Evolutionary conservation across 2,329 filamentous ascomycete species (phyloP).

Genomic region (Chrysoporthe puriensis): DNA sequence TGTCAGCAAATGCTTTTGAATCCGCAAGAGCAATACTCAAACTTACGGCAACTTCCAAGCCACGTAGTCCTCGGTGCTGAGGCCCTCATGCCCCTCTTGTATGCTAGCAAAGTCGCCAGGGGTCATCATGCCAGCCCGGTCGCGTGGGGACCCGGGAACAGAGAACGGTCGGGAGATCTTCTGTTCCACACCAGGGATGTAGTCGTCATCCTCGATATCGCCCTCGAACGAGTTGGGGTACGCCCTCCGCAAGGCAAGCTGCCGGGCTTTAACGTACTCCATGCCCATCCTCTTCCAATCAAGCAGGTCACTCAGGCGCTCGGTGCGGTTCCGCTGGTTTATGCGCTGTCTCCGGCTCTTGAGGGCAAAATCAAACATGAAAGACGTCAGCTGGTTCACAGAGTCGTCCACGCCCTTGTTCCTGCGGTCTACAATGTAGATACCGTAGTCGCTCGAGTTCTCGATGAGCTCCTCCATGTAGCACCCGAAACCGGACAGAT

Average conservation of each 20-base stretch:
- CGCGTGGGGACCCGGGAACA: constrained; percentile 88
- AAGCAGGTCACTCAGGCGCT: constrained; percentile 89
- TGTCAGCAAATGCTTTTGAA: background rate
- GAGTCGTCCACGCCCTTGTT: constrained; percentile 97
- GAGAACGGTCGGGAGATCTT: constrained; percentile 96
- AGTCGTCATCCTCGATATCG: constrained; percentile 77
- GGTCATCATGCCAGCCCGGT: constrained; percentile 97
- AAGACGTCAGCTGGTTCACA: constrained; percentile 88
- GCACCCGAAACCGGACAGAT: constrained; percentile 95
- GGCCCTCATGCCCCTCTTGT: constrained; percentile 89
- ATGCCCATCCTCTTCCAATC: constrained; percentile 99
- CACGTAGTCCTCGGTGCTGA: constrained; percentile 96
- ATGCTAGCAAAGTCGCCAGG: constrained; percentile 96
- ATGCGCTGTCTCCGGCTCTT: constrained; percentile 97
- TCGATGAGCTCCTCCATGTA: constrained; percentile 99
- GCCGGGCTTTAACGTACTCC: constrained; percentile 97
- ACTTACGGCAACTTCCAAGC: constrained; percentile 98
- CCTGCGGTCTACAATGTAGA: constrained; percentile 96
- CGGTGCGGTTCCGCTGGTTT: constrained; percentile 97
- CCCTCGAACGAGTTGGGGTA: constrained; percentile 85
- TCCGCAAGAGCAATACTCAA: background rate
- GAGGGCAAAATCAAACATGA: constrained; percentile 90
- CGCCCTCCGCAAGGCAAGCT: constrained; percentile 86
- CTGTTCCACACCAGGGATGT: constrained; percentile 88
- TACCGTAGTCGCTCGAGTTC: constrained; percentile 96